Base-by-base conservation (phyloP, 1,284 basidiomycete species). In the Sporisorium iseilematis-ciliati region DNA sequence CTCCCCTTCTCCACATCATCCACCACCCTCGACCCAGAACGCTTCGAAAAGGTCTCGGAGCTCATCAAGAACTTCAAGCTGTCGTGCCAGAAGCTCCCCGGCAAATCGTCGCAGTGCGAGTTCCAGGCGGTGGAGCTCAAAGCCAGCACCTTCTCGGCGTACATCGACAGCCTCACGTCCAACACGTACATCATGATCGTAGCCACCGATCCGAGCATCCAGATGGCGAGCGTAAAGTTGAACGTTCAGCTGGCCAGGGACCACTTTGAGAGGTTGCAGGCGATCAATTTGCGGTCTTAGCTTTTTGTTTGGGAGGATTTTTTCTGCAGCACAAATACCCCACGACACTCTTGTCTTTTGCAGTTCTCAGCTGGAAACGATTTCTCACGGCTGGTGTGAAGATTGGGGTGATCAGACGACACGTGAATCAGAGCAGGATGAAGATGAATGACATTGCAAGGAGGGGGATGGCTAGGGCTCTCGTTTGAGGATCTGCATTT, bases 11-110 rank as follows among this genome's bases (percentile, higher is more conserved):
- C 55, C 16, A 40, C 43, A 18, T 7, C 41, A 20, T 41, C 43
- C 4, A 21, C 58, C 14, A 23, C n/a, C 48, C 87, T 95, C 69
- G 90, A 93, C 77, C 87, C 91, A 10, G 92, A 93, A 77, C 89
- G 96, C 38, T 98, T 97, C 85, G 96, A 98, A 87, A 93, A 95
- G 72, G 95, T 96, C 29, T 95, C 93, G 7, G 94, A 97, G 85
- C 90, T 97, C 65, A 91, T 98, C 87, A 98, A 98, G 86, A 91
- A 91, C 3, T 97, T 98, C 88, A 95, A 97, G 82, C 91, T 93
- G 78, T 91, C 92, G 14, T 97, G 94, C 86, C 53, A 61, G 23
- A 75, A 66, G 45, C 45, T 78, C 14, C 66, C 66, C 3, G 58
- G 55, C 26, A 69, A 72, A 46, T 49, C 48, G 23, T 40, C 40